phyloP scores from a whole-genome alignment of 805 yeast species.

The Myxozyma monticola region DNA sequence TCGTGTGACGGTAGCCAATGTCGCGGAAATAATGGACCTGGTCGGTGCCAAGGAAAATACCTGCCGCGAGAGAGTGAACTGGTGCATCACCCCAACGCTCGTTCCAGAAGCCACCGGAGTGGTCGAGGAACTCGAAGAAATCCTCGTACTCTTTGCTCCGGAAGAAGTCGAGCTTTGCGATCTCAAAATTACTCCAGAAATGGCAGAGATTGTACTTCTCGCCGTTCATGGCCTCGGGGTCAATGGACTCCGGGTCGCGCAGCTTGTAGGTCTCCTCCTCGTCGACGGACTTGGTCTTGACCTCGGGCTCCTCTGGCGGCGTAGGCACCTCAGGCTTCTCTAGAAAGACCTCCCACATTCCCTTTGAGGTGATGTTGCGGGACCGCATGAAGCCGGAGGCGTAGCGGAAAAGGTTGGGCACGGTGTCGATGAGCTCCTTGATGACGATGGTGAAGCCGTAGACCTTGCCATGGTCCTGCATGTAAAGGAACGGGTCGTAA shows the following conservation, averaged over 20 bases:
- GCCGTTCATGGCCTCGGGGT: slow-evolving; percentile 59
- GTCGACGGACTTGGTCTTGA: slow-evolving; percentile 15
- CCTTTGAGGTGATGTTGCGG: slow-evolving; percentile 51
- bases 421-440: slow-evolving; percentile 75
- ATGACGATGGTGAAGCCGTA: slow-evolving; percentile 85
- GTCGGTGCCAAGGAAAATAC: slow-evolving; percentile 63
- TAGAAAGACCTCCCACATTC: slow-evolving; percentile 69
- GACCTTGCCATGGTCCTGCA: slow-evolving; percentile 66
- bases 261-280: slow-evolving; percentile 22
- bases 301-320: not conserved
- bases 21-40: slow-evolving; percentile 91
- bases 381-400: slow-evolving; percentile 63
- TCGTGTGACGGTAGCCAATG: slow-evolving; percentile 83
- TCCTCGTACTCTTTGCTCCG: slow-evolving; percentile 60
- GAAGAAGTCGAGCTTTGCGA: slow-evolving; percentile 79
- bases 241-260: slow-evolving; percentile 31
- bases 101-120: slow-evolving; percentile 76
- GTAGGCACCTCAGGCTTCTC: slow-evolving; percentile 32
- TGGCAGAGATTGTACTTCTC: slow-evolving; percentile 83
- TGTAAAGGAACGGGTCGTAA: slow-evolving; percentile 84
- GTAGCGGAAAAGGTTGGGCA: slow-evolving; percentile 75
- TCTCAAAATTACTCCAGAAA: slow-evolving; percentile 87
- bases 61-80: slow-evolving; percentile 82
- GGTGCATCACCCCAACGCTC: slow-evolving; percentile 99
- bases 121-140: slow-evolving; percentile 69